Evolutionary conservation across 345 rosid genomes (phyloP).

Genomic region (Hevea brasiliensis): DNA sequence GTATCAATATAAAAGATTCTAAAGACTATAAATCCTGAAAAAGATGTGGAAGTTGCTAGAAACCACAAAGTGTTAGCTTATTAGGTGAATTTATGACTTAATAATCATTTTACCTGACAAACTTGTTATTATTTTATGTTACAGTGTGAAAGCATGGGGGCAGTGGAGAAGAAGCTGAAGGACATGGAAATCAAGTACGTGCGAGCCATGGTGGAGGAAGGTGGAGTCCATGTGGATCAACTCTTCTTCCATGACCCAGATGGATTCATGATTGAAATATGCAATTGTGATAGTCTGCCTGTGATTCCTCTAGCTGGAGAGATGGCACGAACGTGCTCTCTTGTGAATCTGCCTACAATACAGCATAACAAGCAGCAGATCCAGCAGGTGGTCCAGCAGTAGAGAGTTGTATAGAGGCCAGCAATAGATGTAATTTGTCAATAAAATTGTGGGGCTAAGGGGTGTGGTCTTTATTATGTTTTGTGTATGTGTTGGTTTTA

Average conservation of each 20-base stretch:
- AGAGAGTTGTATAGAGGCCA: no score
- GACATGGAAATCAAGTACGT: slow-evolving; percentile 35
- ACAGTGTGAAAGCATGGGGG: slow-evolving; percentile 41
- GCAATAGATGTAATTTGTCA: not conserved
- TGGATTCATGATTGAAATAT: slow-evolving; percentile 46
- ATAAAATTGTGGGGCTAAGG: not conserved
- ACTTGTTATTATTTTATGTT: no score
- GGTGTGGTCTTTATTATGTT: not conserved
- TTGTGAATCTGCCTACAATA: slow-evolving; percentile 1
- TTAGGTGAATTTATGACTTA: no score
- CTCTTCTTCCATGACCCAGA: slow-evolving; percentile 51
- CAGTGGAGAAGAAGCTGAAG: slow-evolving; percentile 38
- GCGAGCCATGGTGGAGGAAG: slow-evolving; percentile 42
- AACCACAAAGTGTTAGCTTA: no score
- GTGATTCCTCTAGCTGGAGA: slow-evolving; percentile 35
- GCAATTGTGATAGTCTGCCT: slow-evolving; percentile 45
- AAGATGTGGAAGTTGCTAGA: no score
- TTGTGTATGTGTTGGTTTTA: not conserved
- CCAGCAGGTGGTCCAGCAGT: slow-evolving; percentile 6
- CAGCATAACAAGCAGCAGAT: slow-evolving; percentile 11
- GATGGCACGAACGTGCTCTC: slow-evolving; percentile 18
- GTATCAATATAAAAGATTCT: no score
- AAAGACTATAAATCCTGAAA: no score
- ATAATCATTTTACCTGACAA: no score
- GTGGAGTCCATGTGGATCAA: slow-evolving; percentile 39